Percentiles rank a stretch among this genome's conserved stretches.
Evolutionary conservation across 768 basidiomycete species (phyloP).

Genomic region (Asterophora parasitica): DNA sequence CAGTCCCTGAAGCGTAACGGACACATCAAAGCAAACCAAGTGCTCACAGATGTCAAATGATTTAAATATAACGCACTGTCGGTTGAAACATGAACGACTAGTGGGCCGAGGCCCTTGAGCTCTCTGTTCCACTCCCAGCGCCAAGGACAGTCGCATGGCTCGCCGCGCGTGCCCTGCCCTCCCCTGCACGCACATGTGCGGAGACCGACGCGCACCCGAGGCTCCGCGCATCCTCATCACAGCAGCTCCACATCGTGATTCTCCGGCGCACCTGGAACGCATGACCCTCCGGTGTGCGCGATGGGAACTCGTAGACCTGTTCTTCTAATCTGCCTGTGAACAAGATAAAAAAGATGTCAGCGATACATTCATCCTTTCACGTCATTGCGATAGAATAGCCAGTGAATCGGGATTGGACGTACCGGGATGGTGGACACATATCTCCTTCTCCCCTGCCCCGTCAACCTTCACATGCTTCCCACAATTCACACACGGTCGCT

Average conservation of each 20-base stretch:
- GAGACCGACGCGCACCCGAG: constrained; percentile 28
- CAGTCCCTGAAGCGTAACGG: no score
- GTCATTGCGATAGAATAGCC: no score
- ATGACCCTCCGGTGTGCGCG: constrained; percentile 29
- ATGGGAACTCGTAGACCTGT: constrained; percentile 37
- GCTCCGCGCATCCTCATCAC: constrained; percentile 37
- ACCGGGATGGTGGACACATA: constrained; percentile 38
- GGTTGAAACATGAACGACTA: no score
- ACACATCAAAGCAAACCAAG: no score
- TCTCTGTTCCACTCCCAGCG: not conserved
- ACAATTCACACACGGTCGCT: constrained; percentile 19
- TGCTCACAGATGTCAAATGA: no score
- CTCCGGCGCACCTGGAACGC: constrained; percentile 27
- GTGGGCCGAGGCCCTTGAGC: no score
- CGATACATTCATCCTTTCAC: no score
- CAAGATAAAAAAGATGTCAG: no score
- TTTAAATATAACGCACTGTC: no score
- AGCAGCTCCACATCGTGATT: constrained; percentile 45
- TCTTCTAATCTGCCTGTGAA: constrained; percentile 32
- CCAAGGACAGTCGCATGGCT: not conserved
- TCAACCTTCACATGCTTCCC: constrained; percentile 8
- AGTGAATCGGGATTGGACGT: not conserved
- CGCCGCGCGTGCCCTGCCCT: not conserved
- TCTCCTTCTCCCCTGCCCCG: constrained; percentile 8
- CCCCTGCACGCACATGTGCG: constrained; percentile 9